phyloP scores from a whole-genome alignment of 2,329 filamentous ascomycete species.

The Mycosphaerella arachidis region DNA sequence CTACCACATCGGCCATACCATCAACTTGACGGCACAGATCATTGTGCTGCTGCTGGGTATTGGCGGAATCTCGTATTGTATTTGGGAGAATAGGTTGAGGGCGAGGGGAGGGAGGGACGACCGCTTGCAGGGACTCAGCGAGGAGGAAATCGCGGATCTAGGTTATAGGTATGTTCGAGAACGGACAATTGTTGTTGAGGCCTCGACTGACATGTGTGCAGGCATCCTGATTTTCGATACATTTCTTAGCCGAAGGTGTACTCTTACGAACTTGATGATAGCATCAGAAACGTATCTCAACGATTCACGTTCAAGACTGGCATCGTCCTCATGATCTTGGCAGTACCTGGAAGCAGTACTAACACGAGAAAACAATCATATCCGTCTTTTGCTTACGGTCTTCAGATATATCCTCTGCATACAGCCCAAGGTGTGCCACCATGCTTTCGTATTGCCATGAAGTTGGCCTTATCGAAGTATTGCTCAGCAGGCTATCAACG shows the following conservation, averaged over 20 bases:
- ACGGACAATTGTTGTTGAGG: no score
- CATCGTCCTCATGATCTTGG: no score
- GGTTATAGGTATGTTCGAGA: slow-evolving; percentile 39
- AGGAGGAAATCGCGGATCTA: slow-evolving; percentile 45
- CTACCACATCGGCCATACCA: slow-evolving; percentile 51
- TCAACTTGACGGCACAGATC: slow-evolving; percentile 53
- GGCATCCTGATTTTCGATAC: slow-evolving; percentile 54
- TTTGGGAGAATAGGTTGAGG: slow-evolving; percentile 51
- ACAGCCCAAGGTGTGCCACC: no score
- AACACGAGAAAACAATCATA: no score
- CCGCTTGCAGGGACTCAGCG: slow-evolving; percentile 47
- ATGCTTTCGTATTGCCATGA: no score
- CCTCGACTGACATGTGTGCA: not conserved
- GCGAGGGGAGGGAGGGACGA: slow-evolving; percentile 47
- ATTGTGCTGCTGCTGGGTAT: slow-evolving; percentile 42
- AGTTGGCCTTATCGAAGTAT: no score
- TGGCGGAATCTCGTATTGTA: slow-evolving; percentile 50
- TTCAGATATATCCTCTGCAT: no score
- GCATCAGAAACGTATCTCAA: no score
- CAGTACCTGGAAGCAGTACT: no score
- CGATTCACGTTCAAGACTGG: not conserved
- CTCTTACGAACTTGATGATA: no score
- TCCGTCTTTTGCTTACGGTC: no score
- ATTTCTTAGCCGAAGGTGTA: slow-evolving; percentile 38
- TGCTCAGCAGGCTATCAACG: no score